Evolutionary conservation across 176 grass and related monocot genomes (phyloP).

Genomic region (Bonia amplexicaulis): DNA sequence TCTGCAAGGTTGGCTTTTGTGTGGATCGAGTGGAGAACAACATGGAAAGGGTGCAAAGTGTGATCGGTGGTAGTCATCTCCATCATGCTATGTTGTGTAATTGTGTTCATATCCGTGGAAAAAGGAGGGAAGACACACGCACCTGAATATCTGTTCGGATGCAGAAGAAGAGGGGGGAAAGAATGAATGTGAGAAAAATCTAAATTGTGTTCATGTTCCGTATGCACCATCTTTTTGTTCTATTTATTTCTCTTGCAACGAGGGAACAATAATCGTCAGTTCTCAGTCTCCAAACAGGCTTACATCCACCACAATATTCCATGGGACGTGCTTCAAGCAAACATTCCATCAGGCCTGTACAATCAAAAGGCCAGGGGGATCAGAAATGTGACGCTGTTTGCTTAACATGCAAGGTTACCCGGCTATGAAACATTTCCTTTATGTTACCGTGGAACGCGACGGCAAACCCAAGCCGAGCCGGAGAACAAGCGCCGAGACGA

Average conservation of each 20-base stretch:
- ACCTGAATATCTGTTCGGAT: not conserved
- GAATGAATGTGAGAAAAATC: not conserved
- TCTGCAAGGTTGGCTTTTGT: slow-evolving; percentile 33
- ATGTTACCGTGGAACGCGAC: too few relatives aligned
- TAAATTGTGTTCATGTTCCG: not conserved
- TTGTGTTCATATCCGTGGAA: not conserved
- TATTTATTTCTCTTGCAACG: not conserved
- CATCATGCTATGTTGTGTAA: not conserved
- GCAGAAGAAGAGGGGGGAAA: not conserved
- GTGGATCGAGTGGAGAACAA: slow-evolving; percentile 38
- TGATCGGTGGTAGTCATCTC: not conserved
- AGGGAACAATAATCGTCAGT: not conserved
- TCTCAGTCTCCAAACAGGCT: not conserved
- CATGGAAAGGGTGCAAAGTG: slow-evolving; percentile 44
- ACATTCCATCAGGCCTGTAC: not conserved
- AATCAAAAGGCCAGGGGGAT: not conserved
- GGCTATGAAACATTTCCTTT: not conserved
- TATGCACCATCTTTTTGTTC: not conserved
- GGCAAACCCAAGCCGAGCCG: not conserved
- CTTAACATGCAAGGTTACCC: not conserved
- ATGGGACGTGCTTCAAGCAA: not conserved
- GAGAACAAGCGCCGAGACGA: not conserved
- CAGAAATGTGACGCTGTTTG: not conserved
- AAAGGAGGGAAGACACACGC: not conserved
- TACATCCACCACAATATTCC: not conserved